These are phyloP conservation scores for Penicillium verhagenii DNA, from an alignment of 495 filamentous ascomycete genomes.

Conservation along the genomic window DNA sequence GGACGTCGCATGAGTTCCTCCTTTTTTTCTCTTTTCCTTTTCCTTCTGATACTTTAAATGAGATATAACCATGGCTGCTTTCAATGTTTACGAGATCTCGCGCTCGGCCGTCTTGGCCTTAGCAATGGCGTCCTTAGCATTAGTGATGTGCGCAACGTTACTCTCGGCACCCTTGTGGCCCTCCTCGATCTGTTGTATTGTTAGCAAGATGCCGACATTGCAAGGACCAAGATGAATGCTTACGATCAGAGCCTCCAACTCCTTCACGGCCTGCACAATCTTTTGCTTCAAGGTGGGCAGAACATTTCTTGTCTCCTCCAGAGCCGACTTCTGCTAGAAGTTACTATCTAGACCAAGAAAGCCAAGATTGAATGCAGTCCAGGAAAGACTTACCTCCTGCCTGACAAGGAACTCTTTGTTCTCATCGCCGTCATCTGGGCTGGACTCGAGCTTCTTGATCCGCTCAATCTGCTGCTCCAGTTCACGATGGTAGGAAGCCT, in stretches of 20 bases:
- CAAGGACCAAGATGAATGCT: conserved; percentile 21
- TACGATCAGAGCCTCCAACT: conserved; percentile 65
- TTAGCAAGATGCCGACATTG: conserved; percentile 13
- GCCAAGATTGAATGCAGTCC: neutral
- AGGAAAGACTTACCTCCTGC: conserved; percentile 66
- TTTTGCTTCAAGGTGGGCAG: conserved; percentile 65
- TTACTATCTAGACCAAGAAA: neutral
- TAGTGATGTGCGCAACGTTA: conserved; percentile 56
- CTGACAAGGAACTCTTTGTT: conserved; percentile 70
- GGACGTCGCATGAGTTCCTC: neutral
- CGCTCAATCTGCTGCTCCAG: conserved; percentile 66
- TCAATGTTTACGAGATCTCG: conserved; percentile 34
- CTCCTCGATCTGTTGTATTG: conserved; percentile 35
- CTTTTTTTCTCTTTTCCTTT: conserved; percentile 3
- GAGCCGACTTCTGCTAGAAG: conserved; percentile 59
- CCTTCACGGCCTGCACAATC: conserved; percentile 63
- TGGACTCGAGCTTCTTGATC: conserved; percentile 59
- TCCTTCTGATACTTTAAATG: conserved; percentile 8
- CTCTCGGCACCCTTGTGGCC: conserved; percentile 45
- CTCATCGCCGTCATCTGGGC: conserved; percentile 53
- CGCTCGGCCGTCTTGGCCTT: conserved; percentile 54
- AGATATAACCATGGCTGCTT: neutral
- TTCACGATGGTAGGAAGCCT: conserved; percentile 84
- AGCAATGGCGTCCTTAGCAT: conserved; percentile 57
- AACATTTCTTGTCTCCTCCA: conserved; percentile 80